Percentiles rank a stretch among this genome's conserved stretches.
phyloP scores from a whole-genome alignment of 2,329 filamentous ascomycete species.

The Neopestalotiopsis sp. region DNA sequence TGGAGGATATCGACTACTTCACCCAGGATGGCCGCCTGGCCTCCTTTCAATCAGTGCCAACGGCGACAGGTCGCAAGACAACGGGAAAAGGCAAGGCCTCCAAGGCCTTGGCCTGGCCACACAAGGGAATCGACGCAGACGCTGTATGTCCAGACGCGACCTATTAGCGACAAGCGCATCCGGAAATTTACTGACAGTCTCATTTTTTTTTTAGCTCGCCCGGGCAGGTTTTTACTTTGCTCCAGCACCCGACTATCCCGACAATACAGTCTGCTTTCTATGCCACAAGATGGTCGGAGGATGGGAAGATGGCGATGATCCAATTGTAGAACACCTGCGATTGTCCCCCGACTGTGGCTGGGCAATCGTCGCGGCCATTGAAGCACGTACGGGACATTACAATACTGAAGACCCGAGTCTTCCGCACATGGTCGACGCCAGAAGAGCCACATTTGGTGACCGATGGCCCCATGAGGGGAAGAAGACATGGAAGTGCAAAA shows the following conservation, averaged over 20 bases:
- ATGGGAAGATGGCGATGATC: conserved; percentile 88
- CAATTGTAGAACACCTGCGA: conserved; percentile 82
- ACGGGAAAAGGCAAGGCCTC: conserved; percentile 61
- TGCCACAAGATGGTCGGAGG: conserved; percentile 86
- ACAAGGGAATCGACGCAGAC: conserved; percentile 67
- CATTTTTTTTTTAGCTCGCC: conserved; percentile 67
- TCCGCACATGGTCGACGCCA: conserved; percentile 57
- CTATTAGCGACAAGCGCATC: not conserved
- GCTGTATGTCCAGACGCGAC: conserved; percentile 55
- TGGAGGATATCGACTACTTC: conserved; percentile 48
- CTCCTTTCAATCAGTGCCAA: conserved; percentile 74
- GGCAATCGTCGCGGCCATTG: conserved; percentile 73
- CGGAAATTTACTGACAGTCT: conserved; percentile 18
- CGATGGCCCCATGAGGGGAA: conserved; percentile 90
- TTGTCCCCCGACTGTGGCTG: conserved; percentile 85
- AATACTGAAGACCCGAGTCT: conserved; percentile 76
- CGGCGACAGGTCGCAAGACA: conserved; percentile 73
- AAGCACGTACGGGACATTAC: conserved; percentile 65
- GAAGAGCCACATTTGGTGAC: conserved; percentile 70
- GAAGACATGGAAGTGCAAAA: conserved; percentile 87
- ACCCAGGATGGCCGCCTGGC: conserved; percentile 78
- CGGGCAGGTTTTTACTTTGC: conserved; percentile 90
- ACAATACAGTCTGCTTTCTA: conserved; percentile 90
- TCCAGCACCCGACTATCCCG: conserved; percentile 74
- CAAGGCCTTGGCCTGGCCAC: conserved; percentile 77